A percentile compares a stretch with the other conserved stretches of the same genome.
These are phyloP conservation scores for Leccinum brunneo-olivaceum DNA, from an alignment of 1,284 basidiomycete genomes.

Conservation along the genomic window DNA sequence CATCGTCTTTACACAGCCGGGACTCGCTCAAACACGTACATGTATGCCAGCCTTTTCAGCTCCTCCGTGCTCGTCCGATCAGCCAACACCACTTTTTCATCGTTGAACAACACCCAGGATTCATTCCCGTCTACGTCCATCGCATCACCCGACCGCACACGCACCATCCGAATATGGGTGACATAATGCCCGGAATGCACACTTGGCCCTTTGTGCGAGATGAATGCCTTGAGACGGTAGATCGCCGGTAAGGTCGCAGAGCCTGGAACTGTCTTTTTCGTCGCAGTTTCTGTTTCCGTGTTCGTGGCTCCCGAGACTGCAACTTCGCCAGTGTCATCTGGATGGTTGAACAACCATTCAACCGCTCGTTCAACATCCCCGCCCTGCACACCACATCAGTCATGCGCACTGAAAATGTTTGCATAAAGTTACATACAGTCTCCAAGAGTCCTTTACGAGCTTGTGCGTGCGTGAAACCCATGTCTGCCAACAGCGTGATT, in stretches of 20 bases:
- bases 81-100: slow-evolving; percentile 91
- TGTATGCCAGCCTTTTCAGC: slow-evolving; percentile 77
- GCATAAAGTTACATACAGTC: slow-evolving; percentile 39
- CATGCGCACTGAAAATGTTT: not conserved
- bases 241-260: slow-evolving; percentile 53
- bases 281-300: not conserved
- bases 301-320: slow-evolving; percentile 24
- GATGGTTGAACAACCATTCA: slow-evolving; percentile 96
- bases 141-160: slow-evolving; percentile 2
- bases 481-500: slow-evolving; percentile 73
- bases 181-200: slow-evolving; percentile 96
- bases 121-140: slow-evolving; percentile 34
- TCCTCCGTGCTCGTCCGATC: slow-evolving; percentile 67
- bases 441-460: slow-evolving; percentile 84
- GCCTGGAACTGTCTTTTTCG: slow-evolving; percentile 9
- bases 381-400: slow-evolving; percentile 35
- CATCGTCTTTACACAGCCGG: not conserved
- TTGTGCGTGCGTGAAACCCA: slow-evolving; percentile 88
- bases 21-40: slow-evolving; percentile 79
- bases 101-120: slow-evolving; percentile 87
- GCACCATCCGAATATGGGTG: slow-evolving; percentile 55
- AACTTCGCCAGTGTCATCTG: slow-evolving; percentile 79
- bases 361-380: slow-evolving; percentile 81
- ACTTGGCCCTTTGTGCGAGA: slow-evolving; percentile 95
- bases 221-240: slow-evolving; percentile 85